Evolutionary conservation across 208 protist species (phyloP).

Genomic region (Leishmania tropica): DNA sequence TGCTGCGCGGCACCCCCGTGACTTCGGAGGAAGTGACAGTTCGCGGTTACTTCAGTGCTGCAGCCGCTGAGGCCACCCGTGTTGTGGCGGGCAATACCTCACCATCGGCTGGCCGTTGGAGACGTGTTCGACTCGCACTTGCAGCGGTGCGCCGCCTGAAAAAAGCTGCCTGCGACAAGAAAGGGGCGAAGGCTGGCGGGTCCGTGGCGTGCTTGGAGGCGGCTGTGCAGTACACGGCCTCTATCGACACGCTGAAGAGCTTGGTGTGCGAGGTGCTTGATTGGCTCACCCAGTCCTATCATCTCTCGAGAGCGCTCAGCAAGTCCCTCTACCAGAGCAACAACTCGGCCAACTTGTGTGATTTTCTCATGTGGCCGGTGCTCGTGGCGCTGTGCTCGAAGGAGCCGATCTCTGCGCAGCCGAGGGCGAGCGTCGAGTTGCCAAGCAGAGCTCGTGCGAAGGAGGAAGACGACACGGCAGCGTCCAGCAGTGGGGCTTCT

Average conservation of each 20-base stretch:
- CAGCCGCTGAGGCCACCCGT: constrained; percentile 8
- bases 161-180: neutral
- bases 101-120: constrained; percentile 15
- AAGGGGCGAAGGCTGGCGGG: neutral
- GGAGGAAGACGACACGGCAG: neutral
- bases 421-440: neutral
- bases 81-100: neutral
- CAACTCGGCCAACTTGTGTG: constrained; percentile 39
- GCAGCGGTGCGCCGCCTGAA: constrained; percentile 15
- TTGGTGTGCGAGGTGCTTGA: constrained; percentile 39
- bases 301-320: constrained; percentile 25
- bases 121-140: constrained; percentile 16
- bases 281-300: constrained; percentile 49
- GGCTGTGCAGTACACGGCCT: constrained; percentile 11
- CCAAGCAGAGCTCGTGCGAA: neutral
- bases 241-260: constrained; percentile 20
- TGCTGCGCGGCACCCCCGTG: constrained; percentile 25
- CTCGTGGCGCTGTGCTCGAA: constrained; percentile 23
- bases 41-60: constrained; percentile 32
- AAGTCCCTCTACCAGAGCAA: constrained; percentile 50
- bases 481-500: neutral
- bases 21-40: constrained; percentile 28
- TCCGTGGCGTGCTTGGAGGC: neutral
- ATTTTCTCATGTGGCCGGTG: constrained; percentile 54
- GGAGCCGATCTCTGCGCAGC: constrained; percentile 1